Base-by-base conservation (phyloP, 768 basidiomycete genomes). In the Tulasnella sp. region DNA sequence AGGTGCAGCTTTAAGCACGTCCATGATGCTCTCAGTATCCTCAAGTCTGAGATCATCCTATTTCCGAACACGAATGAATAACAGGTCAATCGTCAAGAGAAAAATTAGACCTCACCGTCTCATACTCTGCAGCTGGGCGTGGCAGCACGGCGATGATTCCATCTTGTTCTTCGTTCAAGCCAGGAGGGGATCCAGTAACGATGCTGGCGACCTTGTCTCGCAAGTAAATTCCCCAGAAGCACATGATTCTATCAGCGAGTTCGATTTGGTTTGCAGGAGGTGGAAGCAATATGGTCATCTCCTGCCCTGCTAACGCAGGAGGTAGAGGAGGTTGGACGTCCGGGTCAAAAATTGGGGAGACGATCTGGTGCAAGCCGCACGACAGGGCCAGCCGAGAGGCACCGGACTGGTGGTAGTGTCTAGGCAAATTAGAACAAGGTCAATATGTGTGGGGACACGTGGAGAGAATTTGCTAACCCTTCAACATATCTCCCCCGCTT, bases 341-440 rank as follows among this genome's bases (percentile, higher is more conserved):
- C 9, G 16, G 44, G 36, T 76, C 27, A 34, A 34, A 80, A 21
- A 71, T 34, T 44, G 62, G 62, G 21, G 79, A 80, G 14, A 34
- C 42, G 27, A 80, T 74, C 39, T 62, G 34, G 52, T 80, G 80
- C 44, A 95, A 89, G 7, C 92, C 92, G 82, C 89, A 92, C 82
- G 94, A 93, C 40, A 94, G 85, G 14, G 92, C 90, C 71, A 95
- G 85, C 19, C 92, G 88, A 1, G 92, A 91, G 0, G 93, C 93
- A 0, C 92, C 91, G 79, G 90, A 91, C 0, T 90, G 89, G 27
- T 34, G 31, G 48, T 76, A n/a, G 27, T 48, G 34, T 44, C 75
- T 76, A n/a, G 58, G 39, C n/a, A 27, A 19, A 68, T 68, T 12
- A 62, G 14, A 24, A n/a, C 38, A 39, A 3, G 5, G 38, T 39